A percentile compares a stretch with the other conserved stretches of the same genome.
phyloP scores from a whole-genome alignment of 1,139 yeast genomes.

The Candida sanyaensis region DNA sequence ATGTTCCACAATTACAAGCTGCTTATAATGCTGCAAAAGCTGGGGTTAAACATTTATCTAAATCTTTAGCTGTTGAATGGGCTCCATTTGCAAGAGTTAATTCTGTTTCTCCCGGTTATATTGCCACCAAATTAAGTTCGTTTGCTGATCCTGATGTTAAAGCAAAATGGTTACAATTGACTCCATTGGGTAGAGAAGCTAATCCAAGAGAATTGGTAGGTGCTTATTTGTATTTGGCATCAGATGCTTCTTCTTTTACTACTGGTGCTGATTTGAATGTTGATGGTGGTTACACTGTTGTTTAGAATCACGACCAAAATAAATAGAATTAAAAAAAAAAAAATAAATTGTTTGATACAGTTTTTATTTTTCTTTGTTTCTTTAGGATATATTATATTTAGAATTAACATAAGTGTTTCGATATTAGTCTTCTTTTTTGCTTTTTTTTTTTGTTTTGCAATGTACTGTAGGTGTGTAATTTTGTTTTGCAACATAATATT shows the following conservation, averaged over 20 bases:
- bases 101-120: slow-evolving; percentile 58
- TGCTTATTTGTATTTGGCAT: slow-evolving; percentile 51
- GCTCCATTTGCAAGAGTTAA: slow-evolving; percentile 51
- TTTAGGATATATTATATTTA: too few species aligned
- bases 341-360: too few species aligned
- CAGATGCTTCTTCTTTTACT: slow-evolving; percentile 52
- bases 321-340: neutral
- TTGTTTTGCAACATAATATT: too few species aligned
- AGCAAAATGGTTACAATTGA: slow-evolving; percentile 38
- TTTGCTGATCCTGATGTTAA: slow-evolving; percentile 35
- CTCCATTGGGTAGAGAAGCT: slow-evolving; percentile 57
- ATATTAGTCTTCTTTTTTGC: too few species aligned
- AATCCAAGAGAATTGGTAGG: slow-evolving; percentile 56
- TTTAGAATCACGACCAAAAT: neutral
- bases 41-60: slow-evolving; percentile 50
- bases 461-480: too few species aligned
- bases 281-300: slow-evolving; percentile 66
- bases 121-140: slow-evolving; percentile 52
- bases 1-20: slow-evolving; percentile 65
- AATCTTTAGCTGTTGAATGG: slow-evolving; percentile 57
- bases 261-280: slow-evolving; percentile 54
- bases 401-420: too few species aligned
- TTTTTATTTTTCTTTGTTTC: too few species aligned
- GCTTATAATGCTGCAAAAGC: slow-evolving; percentile 59
- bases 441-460: too few species aligned